Conservation (phyloP, 306 rosid genomes). For the Malus sieversii region DNA sequence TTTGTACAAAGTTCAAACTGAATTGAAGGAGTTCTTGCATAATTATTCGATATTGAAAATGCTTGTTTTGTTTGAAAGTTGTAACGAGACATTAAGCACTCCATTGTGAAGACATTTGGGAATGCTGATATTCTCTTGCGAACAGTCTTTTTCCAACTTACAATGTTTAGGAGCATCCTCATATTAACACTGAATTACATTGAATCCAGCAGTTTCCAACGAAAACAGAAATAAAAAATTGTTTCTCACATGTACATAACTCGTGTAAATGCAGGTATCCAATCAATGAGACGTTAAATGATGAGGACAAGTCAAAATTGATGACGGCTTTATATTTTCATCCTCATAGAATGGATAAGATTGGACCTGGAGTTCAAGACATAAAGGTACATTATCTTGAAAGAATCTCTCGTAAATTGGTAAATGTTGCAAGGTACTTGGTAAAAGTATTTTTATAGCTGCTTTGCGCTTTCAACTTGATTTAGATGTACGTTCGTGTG, state of each 20-base stretch:
- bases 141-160: neutral
- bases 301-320: slow-evolving; percentile 47
- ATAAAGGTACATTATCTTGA: slow-evolving; percentile 47
- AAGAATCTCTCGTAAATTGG: neutral
- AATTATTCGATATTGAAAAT: neutral
- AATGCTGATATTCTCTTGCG: too few relatives aligned
- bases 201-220: neutral
- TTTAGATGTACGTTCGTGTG: neutral
- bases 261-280: slow-evolving; percentile 49
- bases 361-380: slow-evolving; percentile 52
- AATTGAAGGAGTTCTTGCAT: too few relatives aligned
- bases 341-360: slow-evolving; percentile 51
- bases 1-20: too few relatives aligned
- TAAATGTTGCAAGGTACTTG: neutral
- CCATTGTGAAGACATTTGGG: too few relatives aligned
- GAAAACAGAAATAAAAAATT: neutral
- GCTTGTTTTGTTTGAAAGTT: neutral
- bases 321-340: slow-evolving; percentile 61
- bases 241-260: slow-evolving; percentile 1
- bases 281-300: slow-evolving; percentile 45
- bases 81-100: too few relatives aligned
- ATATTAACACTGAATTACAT: neutral
- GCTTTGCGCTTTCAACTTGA: neutral
- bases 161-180: neutral
- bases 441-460: neutral